phyloP scores from a whole-genome alignment of 2,329 filamentous ascomycete species.

The Calonectria montana region DNA sequence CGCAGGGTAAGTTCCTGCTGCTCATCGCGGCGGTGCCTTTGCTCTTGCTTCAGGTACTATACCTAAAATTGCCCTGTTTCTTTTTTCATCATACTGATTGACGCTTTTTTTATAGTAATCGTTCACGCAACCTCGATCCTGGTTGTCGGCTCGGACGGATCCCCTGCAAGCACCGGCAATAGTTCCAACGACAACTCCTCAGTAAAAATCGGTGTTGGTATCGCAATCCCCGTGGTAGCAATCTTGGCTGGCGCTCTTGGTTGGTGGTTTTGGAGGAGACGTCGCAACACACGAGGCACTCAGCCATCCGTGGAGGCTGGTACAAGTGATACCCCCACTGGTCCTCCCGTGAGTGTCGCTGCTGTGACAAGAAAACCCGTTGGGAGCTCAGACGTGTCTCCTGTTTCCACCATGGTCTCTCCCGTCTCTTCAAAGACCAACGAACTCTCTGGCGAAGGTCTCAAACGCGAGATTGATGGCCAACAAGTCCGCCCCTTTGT shows the following conservation, averaged over 20 bases:
- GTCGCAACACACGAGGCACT: constrained; percentile 5
- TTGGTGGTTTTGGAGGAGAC: constrained; percentile 32
- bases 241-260: constrained; percentile 20
- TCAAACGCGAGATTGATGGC: constrained; percentile 31
- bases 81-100: constrained; percentile 11
- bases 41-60: constrained; percentile 44
- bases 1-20: constrained; percentile 45
- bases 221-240: constrained; percentile 30
- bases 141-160: constrained; percentile 36
- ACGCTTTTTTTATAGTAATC: constrained; percentile 29
- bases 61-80: constrained; percentile 2
- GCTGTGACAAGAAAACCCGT: constrained; percentile 34
- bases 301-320: constrained; percentile 29
- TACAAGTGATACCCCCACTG: background rate
- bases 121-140: constrained; percentile 40
- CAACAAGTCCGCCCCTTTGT: constrained; percentile 29
- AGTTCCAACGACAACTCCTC: constrained; percentile 20
- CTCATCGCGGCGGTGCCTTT: constrained; percentile 39
- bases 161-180: constrained; percentile 21
- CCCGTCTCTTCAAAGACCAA: constrained; percentile 30
- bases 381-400: constrained; percentile 28
- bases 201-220: constrained; percentile 37
- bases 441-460: constrained; percentile 28
- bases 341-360: constrained; percentile 22
- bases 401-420: constrained; percentile 34